Evolutionary conservation across 2,329 filamentous ascomycete species (phyloP), one percentile per base, ranked within the genome.

Genomic region (Akanthomyces dipterigenus): DNA sequence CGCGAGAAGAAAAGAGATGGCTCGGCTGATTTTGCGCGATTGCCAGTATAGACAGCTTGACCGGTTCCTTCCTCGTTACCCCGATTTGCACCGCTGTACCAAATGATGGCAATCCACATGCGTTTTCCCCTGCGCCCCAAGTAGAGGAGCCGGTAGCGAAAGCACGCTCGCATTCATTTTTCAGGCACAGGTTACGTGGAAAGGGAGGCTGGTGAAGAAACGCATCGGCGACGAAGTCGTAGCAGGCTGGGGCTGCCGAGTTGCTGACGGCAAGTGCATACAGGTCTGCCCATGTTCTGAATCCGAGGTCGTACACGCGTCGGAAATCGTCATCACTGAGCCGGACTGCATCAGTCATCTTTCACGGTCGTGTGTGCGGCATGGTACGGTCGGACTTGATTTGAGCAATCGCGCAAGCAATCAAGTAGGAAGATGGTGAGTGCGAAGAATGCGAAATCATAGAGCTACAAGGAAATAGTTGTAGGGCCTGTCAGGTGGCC

Each of bases 1-100:
- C 31, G 31, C 11, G n/a, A 22, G 49, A 51, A 20, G 49, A 20
- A 16, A 51, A 22, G 18, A 38, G 49, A 22, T 14, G 31, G 11
- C 8, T 4, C 18, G 9, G 49, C 49, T 51, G 22, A 22, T 51
- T n/a, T 28, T 51, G 28, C 24, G 34, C 12, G 26, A n/a, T 20
- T 14, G 49, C 49, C 36, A 28, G n/a, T 51, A 51, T 51, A 51
- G 49, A 51, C 28, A 51, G 49, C 49, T 51, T 51, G 49, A 51
- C 28, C 49, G 49, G 49, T 28, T 36, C 49, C 49, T 36, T 51
- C 28, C 49, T 51, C 31, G 49, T 51, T 51, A 51, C 49, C n/a
- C 18, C 49, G 34, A 51, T 51, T 51, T 51, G 49, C 26, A 51
- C 49, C 34, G 31, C 28, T 51, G 49, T 51, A 51, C 28, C 22